Base-by-base conservation (phyloP, 108 stramenopile species). In the Hondaea fermentalgiana region DNA sequence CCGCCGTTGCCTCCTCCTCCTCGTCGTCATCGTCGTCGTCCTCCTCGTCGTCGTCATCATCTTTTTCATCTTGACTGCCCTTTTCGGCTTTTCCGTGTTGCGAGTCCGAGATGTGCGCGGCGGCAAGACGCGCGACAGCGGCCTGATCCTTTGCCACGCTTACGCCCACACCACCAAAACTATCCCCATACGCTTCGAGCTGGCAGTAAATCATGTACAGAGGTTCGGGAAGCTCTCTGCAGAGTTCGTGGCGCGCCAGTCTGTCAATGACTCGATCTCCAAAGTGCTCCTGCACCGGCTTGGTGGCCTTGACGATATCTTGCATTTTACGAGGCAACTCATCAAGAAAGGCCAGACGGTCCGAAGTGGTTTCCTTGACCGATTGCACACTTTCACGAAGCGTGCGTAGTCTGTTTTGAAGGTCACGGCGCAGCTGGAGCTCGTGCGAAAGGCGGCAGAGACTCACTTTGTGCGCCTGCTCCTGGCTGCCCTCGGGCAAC, bases 141-240 rank as follows among this genome's bases (percentile, higher is more conserved):
- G 55, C 55, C 51, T 83, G 43, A 53, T 53, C 76, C 51, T 83
- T 53, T 25, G 14, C 17, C 3, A 83, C 51, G 45, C 25, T 6
- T 45, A 83, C 49, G 23, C 43, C 12, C 6, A 83, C 76, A 16
- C 76, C 76, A 16, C 76, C 76, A 4, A 83, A 83, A 35, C 49
- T 53, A 53, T 83, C 76, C 2, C 76, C 76, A 45, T 83, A 83
- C 49, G 76, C 76, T 45, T 83, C 76, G 16, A 83, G 76, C 76
- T 83, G 76, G 76, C 76, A 83, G 51, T 83, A 83, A 6, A 83
- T 53, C 76, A 83, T 83, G 51, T 83, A 83, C 51, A 83, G 23
- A 16, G 76, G 76, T 53, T 12, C 17, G 45, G 76, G 76, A 12
- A 83, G 76, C 76, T 83, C 25, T 35, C 51, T 83, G 51, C 76